Percentiles rank a stretch among this genome's conserved stretches.
phyloP scores from a whole-genome alignment of 495 filamentous ascomycete genomes.

The Aspergillus steynii region DNA sequence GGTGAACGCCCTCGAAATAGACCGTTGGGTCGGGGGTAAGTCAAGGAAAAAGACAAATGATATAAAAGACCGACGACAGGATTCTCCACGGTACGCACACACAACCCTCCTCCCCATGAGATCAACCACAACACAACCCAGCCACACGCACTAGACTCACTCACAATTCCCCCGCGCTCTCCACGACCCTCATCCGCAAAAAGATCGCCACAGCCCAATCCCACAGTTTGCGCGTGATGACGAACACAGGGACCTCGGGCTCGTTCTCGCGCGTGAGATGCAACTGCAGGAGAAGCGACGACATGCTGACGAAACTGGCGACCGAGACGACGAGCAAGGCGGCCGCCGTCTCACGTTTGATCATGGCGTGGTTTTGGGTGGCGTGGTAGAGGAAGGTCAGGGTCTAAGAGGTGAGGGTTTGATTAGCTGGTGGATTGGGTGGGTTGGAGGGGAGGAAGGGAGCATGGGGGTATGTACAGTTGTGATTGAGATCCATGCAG shows the following conservation, averaged over 20 bases:
- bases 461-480: constrained; percentile 49
- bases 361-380: constrained; percentile 77
- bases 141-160: constrained; percentile 14
- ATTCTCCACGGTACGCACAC: not conserved
- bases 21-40: no score
- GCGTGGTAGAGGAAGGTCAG: constrained; percentile 78
- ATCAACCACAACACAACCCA: not conserved
- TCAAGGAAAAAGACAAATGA: not conserved
- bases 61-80: not conserved
- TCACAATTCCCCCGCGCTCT: constrained; percentile 24
- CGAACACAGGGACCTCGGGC: constrained; percentile 61
- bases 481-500: constrained; percentile 84
- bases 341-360: constrained; percentile 76
- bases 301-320: constrained; percentile 75
- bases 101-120: not conserved
- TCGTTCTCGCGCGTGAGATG: constrained; percentile 67
- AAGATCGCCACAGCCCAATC: constrained; percentile 44
- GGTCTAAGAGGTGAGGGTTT: constrained; percentile 45
- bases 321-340: constrained; percentile 76
- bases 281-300: constrained; percentile 65
- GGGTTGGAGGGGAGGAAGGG: not conserved
- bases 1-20: not conserved
- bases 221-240: constrained; percentile 50
- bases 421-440: constrained; percentile 4
- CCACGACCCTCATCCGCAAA: constrained; percentile 41